Percentiles rank a stretch among this genome's conserved stretches.
These are phyloP conservation scores for Lycium barbarum DNA, from an alignment of 257 asterid genomes.

Conservation along the genomic window DNA sequence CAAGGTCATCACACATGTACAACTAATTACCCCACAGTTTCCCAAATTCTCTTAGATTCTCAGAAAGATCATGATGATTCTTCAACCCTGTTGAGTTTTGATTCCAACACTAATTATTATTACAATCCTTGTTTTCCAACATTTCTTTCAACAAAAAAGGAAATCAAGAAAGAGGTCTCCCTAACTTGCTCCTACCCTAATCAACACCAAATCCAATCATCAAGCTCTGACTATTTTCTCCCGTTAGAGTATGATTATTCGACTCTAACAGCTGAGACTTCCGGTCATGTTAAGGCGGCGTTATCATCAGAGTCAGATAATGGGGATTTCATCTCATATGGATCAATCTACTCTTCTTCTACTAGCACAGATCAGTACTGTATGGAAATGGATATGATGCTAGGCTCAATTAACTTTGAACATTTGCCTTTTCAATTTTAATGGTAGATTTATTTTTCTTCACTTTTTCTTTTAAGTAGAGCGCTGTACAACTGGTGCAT, in stretches of 20 bases:
- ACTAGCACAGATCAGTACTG: neutral
- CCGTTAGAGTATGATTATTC: neutral
- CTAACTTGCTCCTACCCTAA: neutral
- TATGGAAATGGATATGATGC: slow-evolving; percentile 11
- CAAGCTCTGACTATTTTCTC: neutral
- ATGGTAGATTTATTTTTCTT: neutral
- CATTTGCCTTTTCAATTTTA: neutral
- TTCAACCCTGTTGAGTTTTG: slow-evolving; percentile 49
- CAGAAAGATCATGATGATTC: slow-evolving; percentile 32
- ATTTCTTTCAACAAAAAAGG: neutral
- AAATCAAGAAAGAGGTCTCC: neutral
- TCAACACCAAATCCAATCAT: neutral
- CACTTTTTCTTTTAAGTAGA: neutral
- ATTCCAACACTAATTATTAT: neutral
- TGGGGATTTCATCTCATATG: neutral
- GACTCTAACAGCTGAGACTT: neutral
- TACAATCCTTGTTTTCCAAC: slow-evolving; percentile 2
- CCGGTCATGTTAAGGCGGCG: neutral
- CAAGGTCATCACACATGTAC: slow-evolving; percentile 61
- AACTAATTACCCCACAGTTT: slow-evolving; percentile 15
- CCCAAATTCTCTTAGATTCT: slow-evolving; percentile 36
- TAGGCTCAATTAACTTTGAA: neutral
- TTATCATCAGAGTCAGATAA: neutral
- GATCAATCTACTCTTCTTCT: slow-evolving; percentile 21
- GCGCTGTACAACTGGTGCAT: too few relatives aligned